phyloP scores from a whole-genome alignment of 306 rosid genomes.

The Trifolium repens region DNA sequence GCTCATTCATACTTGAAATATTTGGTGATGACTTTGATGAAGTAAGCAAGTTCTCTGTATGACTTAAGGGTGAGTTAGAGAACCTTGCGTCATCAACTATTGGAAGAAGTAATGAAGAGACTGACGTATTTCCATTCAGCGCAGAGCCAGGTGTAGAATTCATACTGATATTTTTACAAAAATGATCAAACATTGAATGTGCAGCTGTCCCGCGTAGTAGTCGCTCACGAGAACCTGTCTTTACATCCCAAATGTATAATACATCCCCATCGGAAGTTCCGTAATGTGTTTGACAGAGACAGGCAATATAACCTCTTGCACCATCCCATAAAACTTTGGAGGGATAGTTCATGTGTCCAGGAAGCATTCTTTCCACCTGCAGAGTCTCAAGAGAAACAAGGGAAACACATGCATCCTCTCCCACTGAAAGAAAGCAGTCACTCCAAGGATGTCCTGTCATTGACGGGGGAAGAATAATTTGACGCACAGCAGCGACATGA shows the following conservation, averaged over 20 bases:
- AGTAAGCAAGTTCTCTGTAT: slow-evolving; percentile 50
- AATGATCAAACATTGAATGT: slow-evolving; percentile 90
- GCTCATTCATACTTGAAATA: slow-evolving; percentile 50
- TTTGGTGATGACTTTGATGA: slow-evolving; percentile 57
- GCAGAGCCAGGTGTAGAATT: slow-evolving; percentile 68
- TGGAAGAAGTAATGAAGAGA: slow-evolving; percentile 79
- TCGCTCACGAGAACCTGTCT: slow-evolving; percentile 90
- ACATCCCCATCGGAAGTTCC: slow-evolving; percentile 76
- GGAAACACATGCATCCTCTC: slow-evolving; percentile 91
- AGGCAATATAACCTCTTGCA: slow-evolving; percentile 82
- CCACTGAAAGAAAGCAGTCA: slow-evolving; percentile 89
- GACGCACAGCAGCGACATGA: slow-evolving; percentile 91
- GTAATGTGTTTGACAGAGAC: slow-evolving; percentile 70
- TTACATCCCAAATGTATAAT: slow-evolving; percentile 89
- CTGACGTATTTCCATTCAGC: slow-evolving; percentile 87
- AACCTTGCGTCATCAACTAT: slow-evolving; percentile 73
- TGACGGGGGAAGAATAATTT: slow-evolving; percentile 82
- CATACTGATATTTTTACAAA: slow-evolving; percentile 78
- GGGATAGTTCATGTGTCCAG: slow-evolving; percentile 87
- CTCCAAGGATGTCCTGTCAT: slow-evolving; percentile 79
- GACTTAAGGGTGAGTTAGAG: slow-evolving; percentile 52
- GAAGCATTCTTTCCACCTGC: slow-evolving; percentile 92
- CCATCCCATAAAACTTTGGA: slow-evolving; percentile 96
- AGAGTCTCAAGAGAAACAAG: slow-evolving; percentile 87
- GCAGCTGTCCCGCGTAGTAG: slow-evolving; percentile 87